A percentile compares a stretch with the other conserved stretches of the same genome.
These are phyloP conservation scores for Thymus quinquecostatus DNA, from an alignment of 257 asterid genomes.

Conservation along the genomic window DNA sequence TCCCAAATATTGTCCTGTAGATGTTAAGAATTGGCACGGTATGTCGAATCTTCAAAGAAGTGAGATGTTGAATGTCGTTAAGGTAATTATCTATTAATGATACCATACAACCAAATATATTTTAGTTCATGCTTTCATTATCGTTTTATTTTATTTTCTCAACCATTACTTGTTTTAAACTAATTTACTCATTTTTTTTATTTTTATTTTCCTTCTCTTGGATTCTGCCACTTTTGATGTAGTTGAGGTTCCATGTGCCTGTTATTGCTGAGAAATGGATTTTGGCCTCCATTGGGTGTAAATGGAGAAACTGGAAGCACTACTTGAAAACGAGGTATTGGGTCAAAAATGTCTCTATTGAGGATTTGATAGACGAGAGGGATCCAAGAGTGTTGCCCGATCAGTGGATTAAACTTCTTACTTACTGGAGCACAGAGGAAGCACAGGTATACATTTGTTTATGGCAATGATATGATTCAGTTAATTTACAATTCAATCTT, in stretches of 20 bases:
- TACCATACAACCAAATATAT: too few relatives aligned
- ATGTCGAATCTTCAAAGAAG: background rate
- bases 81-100: too few relatives aligned
- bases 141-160: too few relatives aligned
- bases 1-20: background rate
- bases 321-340: background rate
- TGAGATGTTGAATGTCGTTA: background rate
- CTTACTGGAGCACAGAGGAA: background rate
- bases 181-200: too few relatives aligned
- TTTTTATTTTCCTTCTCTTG: too few relatives aligned
- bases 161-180: too few relatives aligned
- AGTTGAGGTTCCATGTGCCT: background rate
- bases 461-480: too few relatives aligned
- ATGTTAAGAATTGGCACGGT: background rate
- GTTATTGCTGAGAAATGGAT: background rate
- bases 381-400: background rate
- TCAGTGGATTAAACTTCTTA: background rate
- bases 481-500: background rate
- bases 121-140: too few relatives aligned
- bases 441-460: background rate
- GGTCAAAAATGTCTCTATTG: background rate
- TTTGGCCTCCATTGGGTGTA: background rate
- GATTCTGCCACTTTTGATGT: too few relatives aligned
- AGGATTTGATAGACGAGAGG: background rate
- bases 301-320: background rate